Conservation (phyloP, 2,329 filamentous ascomycete genomes). For the Graphilbum ipis-grandicollis region DNA sequence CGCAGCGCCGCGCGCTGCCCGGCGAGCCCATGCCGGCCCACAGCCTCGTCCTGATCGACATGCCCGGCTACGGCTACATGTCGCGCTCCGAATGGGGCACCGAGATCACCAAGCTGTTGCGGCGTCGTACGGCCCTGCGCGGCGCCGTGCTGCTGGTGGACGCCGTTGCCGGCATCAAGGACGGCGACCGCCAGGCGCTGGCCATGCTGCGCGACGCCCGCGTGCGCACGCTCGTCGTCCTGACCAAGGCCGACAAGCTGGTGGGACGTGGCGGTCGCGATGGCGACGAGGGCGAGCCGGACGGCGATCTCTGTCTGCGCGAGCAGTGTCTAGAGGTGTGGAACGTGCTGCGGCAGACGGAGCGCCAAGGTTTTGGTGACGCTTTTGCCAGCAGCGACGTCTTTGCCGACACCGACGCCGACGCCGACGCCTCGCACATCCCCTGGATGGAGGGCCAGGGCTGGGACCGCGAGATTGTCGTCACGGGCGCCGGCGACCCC, state of each 20-base stretch:
- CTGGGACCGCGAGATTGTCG: slow-evolving; percentile 16
- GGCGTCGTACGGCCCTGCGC: slow-evolving; percentile 24
- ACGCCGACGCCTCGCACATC: slow-evolving; percentile 2
- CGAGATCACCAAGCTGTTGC: slow-evolving; percentile 33
- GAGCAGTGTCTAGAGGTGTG: too few species aligned
- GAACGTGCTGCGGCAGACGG: too few species aligned
- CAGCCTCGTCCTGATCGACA: slow-evolving; percentile 23
- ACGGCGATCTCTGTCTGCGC: too few species aligned
- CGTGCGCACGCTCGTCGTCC: slow-evolving; percentile 28
- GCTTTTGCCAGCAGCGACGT: too few species aligned
- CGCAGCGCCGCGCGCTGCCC: slow-evolving; percentile 8
- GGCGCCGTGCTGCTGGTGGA: slow-evolving; percentile 37
- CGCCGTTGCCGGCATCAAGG: slow-evolving; percentile 31
- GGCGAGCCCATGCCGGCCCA: slow-evolving; percentile 24
- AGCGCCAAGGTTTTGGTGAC: too few species aligned
- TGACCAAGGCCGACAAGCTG: slow-evolving; percentile 40
- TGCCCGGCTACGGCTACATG: slow-evolving; percentile 19
- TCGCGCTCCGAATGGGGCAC: slow-evolving; percentile 30
- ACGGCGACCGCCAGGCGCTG: slow-evolving; percentile 29
- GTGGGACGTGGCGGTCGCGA: slow-evolving; percentile 4
- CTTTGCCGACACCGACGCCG: slow-evolving; percentile 8
- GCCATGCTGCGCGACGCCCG: slow-evolving; percentile 25
- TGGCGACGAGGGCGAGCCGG: too few species aligned
- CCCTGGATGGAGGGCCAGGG: slow-evolving; percentile 12
- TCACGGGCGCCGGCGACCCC: slow-evolving; percentile 18